Evolutionary conservation across 345 rosid species (phyloP).

Genomic region (Schrenkiella parvula): DNA sequence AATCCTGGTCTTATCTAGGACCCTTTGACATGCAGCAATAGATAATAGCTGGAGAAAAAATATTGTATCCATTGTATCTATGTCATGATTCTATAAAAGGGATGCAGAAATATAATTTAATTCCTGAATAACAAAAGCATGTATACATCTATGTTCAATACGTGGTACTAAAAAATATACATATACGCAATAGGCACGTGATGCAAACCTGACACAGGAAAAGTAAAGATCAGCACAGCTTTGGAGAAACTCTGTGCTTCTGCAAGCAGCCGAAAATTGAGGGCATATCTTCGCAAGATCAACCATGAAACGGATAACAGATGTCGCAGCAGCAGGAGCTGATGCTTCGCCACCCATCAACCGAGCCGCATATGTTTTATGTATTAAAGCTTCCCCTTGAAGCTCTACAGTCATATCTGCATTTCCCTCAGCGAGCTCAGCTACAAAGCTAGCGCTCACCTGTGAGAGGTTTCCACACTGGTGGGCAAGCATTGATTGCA

Average conservation of each 20-base stretch:
- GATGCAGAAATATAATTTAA: background rate
- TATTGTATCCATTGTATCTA: background rate
- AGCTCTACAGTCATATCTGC: constrained; percentile 85
- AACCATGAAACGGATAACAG: constrained; percentile 92
- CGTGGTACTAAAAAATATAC: background rate
- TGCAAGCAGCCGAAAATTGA: constrained; percentile 81
- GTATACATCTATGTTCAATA: background rate
- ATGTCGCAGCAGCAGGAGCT: constrained; percentile 94
- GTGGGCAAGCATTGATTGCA: constrained; percentile 75
- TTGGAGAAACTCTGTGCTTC: constrained; percentile 73
- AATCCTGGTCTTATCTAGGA: constrained; percentile 2
- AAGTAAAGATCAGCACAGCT: constrained; percentile 86
- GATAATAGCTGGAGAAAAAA: background rate
- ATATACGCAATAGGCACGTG: constrained; percentile 8
- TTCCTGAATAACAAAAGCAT: background rate
- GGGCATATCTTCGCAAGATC: constrained; percentile 93
- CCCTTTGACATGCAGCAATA: background rate
- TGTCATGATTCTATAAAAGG: background rate
- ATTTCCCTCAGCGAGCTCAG: constrained; percentile 73
- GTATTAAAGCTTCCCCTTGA: constrained; percentile 98
- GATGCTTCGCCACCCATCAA: constrained; percentile 95
- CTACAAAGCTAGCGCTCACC: constrained; percentile 63
- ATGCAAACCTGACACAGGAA: constrained; percentile 83
- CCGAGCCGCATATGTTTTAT: constrained; percentile 93
- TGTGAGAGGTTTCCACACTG: constrained; percentile 80